phyloP scores from a whole-genome alignment of 768 basidiomycete genomes.

The Suillus brevipes region DNA sequence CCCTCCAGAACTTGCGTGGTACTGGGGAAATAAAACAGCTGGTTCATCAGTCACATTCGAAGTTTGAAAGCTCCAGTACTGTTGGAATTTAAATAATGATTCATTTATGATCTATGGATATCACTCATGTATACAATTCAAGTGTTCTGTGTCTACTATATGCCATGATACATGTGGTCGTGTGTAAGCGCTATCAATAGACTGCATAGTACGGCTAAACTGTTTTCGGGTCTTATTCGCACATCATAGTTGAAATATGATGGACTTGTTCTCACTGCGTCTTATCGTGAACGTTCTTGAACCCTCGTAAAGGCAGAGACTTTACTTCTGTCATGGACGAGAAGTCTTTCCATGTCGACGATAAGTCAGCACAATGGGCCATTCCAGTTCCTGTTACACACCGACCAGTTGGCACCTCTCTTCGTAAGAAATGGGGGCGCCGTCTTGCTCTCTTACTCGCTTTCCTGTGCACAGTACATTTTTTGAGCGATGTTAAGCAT shows the following conservation, averaged over 20 bases:
- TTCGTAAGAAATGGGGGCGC: slow-evolving; percentile 17
- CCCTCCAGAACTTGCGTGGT: slow-evolving; percentile 35
- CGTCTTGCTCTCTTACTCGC: slow-evolving; percentile 13
- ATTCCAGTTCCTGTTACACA: slow-evolving; percentile 24
- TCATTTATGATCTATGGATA: background rate
- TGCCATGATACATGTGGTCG: background rate
- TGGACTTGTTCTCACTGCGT: background rate
- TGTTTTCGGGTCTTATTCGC: background rate
- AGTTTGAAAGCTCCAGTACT: background rate
- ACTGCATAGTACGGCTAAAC: no score
- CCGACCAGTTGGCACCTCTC: slow-evolving; percentile 1
- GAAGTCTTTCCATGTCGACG: slow-evolving; percentile 11
- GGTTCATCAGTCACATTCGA: background rate
- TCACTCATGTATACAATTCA: background rate
- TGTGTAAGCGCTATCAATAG: background rate
- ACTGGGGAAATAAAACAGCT: slow-evolving; percentile 19
- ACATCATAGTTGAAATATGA: background rate
- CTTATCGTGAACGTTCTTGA: background rate
- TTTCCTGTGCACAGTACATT: slow-evolving; percentile 11
- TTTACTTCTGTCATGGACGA: slow-evolving; percentile 20
- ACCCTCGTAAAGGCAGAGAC: background rate
- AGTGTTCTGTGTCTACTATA: background rate
- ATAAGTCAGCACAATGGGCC: slow-evolving; percentile 3
- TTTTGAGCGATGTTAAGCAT: slow-evolving; percentile 8
- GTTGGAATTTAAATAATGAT: background rate